phyloP scores from a whole-genome alignment of 2,329 filamentous ascomycete genomes.

The Cryoendolithus antarcticus region DNA sequence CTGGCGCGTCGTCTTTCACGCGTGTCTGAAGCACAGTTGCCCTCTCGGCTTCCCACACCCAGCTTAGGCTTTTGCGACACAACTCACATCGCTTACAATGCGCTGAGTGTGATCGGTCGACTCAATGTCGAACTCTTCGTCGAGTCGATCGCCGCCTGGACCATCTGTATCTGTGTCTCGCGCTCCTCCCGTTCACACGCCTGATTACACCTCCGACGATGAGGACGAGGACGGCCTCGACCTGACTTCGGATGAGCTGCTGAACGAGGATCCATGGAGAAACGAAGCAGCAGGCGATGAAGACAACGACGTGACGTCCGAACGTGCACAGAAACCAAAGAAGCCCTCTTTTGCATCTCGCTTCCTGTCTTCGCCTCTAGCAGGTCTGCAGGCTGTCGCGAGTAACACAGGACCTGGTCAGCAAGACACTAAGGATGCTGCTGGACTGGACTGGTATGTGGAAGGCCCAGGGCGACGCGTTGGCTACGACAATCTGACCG shows the following conservation, averaged over 20 bases:
- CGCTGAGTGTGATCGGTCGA: conserved; percentile 7
- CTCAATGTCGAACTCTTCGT: conserved; percentile 25
- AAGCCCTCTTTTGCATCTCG: conserved; percentile 29
- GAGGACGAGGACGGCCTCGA: conserved; percentile 28
- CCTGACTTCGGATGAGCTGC: conserved; percentile 36
- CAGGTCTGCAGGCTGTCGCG: conserved; percentile 20
- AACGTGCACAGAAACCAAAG: conserved; percentile 48
- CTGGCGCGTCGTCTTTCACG: too few species aligned
- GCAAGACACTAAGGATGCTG: conserved; percentile 33
- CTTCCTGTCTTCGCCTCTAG: conserved; percentile 32
- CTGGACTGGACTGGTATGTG: conserved; percentile 64
- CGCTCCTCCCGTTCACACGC: conserved; percentile 18
- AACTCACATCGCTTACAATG: neutral
- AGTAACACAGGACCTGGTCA: conserved; percentile 16
- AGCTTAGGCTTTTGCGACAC: neutral
- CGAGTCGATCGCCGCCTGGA: conserved; percentile 16
- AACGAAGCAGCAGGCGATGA: neutral
- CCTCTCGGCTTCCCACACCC: neutral
- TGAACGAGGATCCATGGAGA: conserved; percentile 18
- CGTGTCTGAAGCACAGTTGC: neutral
- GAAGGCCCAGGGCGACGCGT: conserved; percentile 83
- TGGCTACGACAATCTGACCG: conserved; percentile 89
- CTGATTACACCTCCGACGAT: conserved; percentile 22
- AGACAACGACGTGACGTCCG: conserved; percentile 46
- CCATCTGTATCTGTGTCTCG: conserved; percentile 35